Evolutionary conservation across 257 asterid genomes (phyloP).

Genomic region (Prunella vulgaris): DNA sequence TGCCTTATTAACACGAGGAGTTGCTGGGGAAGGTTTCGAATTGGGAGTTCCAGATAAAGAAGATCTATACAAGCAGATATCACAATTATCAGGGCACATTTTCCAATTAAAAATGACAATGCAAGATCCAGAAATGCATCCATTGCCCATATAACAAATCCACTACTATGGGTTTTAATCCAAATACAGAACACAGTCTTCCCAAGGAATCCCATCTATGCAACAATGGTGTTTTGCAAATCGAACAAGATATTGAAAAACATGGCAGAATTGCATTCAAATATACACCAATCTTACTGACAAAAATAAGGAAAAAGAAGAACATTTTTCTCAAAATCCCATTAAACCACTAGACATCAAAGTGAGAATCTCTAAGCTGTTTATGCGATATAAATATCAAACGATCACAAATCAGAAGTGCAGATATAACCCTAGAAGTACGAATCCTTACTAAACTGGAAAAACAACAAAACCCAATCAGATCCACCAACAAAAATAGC

Average conservation of each 20-base stretch:
- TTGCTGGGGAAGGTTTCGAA: constrained; percentile 39
- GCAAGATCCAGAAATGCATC: constrained; percentile 23
- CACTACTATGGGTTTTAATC: not conserved
- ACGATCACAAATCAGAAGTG: constrained; percentile 7
- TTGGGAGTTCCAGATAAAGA: constrained; percentile 53
- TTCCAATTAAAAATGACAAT: constrained; percentile 9
- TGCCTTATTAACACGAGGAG: constrained; percentile 52
- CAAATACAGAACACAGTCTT: constrained; percentile 3
- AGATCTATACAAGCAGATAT: constrained; percentile 38
- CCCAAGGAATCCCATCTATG: not conserved
- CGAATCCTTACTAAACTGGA: not conserved
- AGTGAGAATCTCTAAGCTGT: not conserved
- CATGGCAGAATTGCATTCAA: not conserved
- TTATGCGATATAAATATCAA: not conserved
- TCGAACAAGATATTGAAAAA: not conserved
- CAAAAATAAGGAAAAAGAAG: not conserved
- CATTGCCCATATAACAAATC: constrained; percentile 7
- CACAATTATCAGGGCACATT: constrained; percentile 5
- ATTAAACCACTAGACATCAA: not conserved
- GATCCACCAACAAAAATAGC: constrained; percentile 22
- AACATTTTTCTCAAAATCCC: not conserved
- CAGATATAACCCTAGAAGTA: not conserved
- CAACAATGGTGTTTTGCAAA: not conserved
- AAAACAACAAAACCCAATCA: constrained; percentile 27
- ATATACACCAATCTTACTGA: not conserved